Base-by-base conservation (phyloP, 2,329 filamentous ascomycete species). In the Hypoxylon sp. region DNA sequence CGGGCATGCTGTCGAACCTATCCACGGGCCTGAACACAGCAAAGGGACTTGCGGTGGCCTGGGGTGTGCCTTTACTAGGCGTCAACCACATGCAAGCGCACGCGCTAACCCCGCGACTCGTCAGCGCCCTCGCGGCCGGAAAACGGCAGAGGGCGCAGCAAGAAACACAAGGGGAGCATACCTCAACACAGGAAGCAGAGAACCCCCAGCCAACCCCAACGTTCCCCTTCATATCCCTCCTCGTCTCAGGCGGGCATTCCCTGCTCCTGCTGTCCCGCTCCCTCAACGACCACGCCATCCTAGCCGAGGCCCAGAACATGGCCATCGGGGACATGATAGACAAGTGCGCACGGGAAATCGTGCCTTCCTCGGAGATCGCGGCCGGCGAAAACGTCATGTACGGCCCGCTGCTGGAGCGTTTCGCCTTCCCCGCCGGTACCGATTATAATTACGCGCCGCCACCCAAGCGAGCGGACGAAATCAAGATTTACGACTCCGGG, bases 51-150 rank as follows among this genome's bases (percentile, higher is more conserved):
- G 89, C 94, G 0, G 84, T 92, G 19, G 94, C 93, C 38, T 97
- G 93, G 93, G 86, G 89, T 70, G 86, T 94, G 38, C 94, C 95
- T 2, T 82, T 98, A 32, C 79, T 98, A 0, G 96, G 90, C 0
- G 92, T 98, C 0, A 92, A 99, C 79, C 96, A 99, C 79, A 98
- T 99, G 96, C 94, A 98, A 78, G 96, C 94, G 10, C 96, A 99
- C 79, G 91, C 96, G 17, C 82, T 99, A 68, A 98, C 96, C 17
- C 92, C 95, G 14, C 86, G 93, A 9, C 86, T 99, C 45, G 90
- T 91, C 3, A 81, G 83, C 32, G 91, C 92, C 4, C 79, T 95
- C 65, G 76, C 83, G 57, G 71, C 66, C 19, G 69, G 68, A 11
- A 57, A 67, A 56, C 71, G 67, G 19, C 72, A 70, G 67, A 67